phyloP scores from a whole-genome alignment of 345 rosid genomes.

The Gossypium anomalum region DNA sequence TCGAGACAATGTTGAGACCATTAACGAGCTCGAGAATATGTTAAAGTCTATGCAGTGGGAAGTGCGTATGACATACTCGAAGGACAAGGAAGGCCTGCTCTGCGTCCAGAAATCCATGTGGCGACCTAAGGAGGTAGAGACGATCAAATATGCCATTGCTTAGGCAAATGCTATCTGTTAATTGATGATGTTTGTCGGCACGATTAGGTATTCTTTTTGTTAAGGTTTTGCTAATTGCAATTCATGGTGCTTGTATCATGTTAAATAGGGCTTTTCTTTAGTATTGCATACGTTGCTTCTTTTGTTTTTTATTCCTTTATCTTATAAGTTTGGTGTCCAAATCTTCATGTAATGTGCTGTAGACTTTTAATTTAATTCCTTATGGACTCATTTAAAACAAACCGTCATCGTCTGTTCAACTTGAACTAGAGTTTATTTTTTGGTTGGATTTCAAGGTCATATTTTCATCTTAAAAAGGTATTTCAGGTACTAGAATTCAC shows the following conservation, averaged over 20 bases:
- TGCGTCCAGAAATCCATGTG: constrained; percentile 75
- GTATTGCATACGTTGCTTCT: neutral
- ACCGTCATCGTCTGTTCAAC: neutral
- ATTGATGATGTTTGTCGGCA: constrained; percentile 11
- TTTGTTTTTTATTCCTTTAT: neutral
- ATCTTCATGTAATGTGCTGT: neutral
- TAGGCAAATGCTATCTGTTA: constrained; percentile 22
- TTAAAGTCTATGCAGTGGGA: neutral
- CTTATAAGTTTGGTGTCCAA: neutral
- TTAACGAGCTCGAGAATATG: constrained; percentile 44
- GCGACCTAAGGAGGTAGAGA: constrained; percentile 70
- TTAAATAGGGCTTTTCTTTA: constrained; percentile 13
- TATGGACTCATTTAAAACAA: neutral
- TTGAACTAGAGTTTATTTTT: neutral
- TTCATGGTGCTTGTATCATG: constrained; percentile 7
- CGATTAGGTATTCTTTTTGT: constrained; percentile 27
- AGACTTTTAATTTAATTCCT: neutral
- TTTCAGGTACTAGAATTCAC: no score
- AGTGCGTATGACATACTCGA: neutral
- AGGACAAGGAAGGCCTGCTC: constrained; percentile 76
- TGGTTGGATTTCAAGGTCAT: neutral
- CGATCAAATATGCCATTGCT: constrained; percentile 52
- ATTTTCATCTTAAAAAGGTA: no score
- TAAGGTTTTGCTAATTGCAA: constrained; percentile 19
- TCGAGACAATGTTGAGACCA: constrained; percentile 59